Evolutionary conservation across 306 rosid genomes (phyloP).

Genomic region (Cicer pinnatifidum): DNA sequence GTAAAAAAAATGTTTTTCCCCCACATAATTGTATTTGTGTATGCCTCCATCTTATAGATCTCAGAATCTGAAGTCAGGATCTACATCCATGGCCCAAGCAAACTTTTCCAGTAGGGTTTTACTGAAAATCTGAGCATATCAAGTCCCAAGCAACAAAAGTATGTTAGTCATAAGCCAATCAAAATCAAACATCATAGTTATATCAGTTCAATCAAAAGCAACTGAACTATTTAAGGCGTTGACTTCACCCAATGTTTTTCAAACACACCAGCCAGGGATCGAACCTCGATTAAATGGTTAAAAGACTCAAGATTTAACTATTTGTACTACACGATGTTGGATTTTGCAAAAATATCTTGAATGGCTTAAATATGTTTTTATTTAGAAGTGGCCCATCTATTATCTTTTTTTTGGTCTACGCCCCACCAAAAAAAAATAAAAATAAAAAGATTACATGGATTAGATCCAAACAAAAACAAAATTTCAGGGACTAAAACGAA

Average conservation of each 20-base stretch:
- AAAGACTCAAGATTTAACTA: too few relatives aligned
- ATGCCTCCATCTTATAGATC: conserved; percentile 40
- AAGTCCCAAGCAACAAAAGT: conserved; percentile 17
- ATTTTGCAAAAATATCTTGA: too few relatives aligned
- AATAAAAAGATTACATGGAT: background rate
- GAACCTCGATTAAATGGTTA: too few relatives aligned
- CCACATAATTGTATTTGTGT: conserved; percentile 34
- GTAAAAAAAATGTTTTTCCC: conserved; percentile 36
- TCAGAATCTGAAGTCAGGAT: conserved; percentile 97
- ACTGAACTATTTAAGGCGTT: too few relatives aligned
- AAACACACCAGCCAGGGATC: too few relatives aligned
- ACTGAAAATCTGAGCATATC: conserved; percentile 77
- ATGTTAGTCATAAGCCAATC: background rate
- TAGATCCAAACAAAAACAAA: background rate
- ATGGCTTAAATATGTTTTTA: background rate
- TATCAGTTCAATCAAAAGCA: background rate
- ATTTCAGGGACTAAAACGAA: background rate
- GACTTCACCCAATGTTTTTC: too few relatives aligned
- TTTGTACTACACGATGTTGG: too few relatives aligned
- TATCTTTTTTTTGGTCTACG: background rate
- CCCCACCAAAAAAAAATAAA: background rate
- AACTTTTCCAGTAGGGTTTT: conserved; percentile 89
- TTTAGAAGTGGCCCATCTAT: background rate
- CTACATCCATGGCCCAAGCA: conserved; percentile 95
- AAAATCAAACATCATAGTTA: conserved; percentile 20